Evolutionary conservation across 306 rosid genomes (phyloP).

Genomic region (Albizia julibrissin): DNA sequence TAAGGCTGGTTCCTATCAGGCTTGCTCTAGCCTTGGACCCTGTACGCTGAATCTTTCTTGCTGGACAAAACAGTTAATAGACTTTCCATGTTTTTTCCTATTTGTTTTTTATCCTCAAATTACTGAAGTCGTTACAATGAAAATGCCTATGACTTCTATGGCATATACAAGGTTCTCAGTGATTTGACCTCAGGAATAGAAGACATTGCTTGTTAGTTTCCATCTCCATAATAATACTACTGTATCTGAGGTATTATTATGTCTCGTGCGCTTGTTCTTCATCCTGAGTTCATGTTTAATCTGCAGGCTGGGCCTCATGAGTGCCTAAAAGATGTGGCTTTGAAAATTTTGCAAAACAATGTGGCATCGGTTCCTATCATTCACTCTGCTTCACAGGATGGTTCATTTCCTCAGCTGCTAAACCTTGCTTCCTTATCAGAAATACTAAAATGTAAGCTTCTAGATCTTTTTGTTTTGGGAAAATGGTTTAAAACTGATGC

Average conservation of each 20-base stretch:
- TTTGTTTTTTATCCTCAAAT: constrained; percentile 7
- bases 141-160: constrained; percentile 15
- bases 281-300: constrained; percentile 28
- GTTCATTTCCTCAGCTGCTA: constrained; percentile 67
- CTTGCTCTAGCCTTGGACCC: not conserved
- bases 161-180: not conserved
- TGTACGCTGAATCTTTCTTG: not conserved
- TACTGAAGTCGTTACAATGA: constrained; percentile 5
- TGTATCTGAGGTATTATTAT: constrained; percentile 25
- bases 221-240: constrained; percentile 10
- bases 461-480: constrained; percentile 26
- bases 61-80: not conserved
- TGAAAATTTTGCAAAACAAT: constrained; percentile 68
- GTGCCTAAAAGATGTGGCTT: constrained; percentile 71
- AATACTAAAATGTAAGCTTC: constrained; percentile 64
- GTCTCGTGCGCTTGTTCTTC: constrained; percentile 20
- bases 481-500: constrained; percentile 45
- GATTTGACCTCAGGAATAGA: constrained; percentile 27
- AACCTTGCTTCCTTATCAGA: constrained; percentile 80
- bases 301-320: constrained; percentile 78
- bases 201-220: constrained; percentile 11
- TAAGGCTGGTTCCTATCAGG: no score
- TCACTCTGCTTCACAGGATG: constrained; percentile 56
- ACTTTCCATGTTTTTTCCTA: constrained; percentile 11
- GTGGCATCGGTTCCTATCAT: constrained; percentile 72